Percentiles rank a stretch among this genome's conserved stretches.
phyloP scores from a whole-genome alignment of 2,329 filamentous ascomycete species.

The Drechslerella dactyloides region DNA sequence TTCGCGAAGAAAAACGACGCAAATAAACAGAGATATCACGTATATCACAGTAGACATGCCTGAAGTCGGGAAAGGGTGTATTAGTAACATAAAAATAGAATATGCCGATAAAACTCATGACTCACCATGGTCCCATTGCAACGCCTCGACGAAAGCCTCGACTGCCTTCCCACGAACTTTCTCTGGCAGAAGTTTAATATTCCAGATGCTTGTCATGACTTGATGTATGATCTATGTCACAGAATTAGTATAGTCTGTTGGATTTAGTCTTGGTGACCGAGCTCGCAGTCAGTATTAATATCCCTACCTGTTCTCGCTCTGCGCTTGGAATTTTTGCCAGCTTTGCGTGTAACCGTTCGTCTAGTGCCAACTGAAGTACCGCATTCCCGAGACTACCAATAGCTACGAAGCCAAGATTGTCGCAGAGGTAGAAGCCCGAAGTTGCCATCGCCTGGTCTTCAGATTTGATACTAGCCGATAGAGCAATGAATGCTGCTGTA shows the following conservation, averaged over 20 bases:
- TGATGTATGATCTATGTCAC: slow-evolving; percentile 32
- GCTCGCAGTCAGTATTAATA: background rate
- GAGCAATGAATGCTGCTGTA: slow-evolving; percentile 37
- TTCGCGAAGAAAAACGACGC: slow-evolving; percentile 31
- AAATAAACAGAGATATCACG: slow-evolving; percentile 23
- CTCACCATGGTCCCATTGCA: slow-evolving; percentile 47
- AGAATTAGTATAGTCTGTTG: slow-evolving; percentile 3
- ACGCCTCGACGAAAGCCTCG: slow-evolving; percentile 37
- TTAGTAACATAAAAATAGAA: background rate
- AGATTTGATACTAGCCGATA: slow-evolving; percentile 29
- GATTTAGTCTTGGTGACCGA: background rate
- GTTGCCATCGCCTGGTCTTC: slow-evolving; percentile 45
- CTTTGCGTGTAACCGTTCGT: slow-evolving; percentile 18
- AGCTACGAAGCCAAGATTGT: slow-evolving; percentile 39
- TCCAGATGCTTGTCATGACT: slow-evolving; percentile 33
- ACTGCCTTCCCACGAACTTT: slow-evolving; percentile 26
- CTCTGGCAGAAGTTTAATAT: slow-evolving; percentile 15
- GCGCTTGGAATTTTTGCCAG: slow-evolving; percentile 15
- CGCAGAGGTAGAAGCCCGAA: slow-evolving; percentile 43
- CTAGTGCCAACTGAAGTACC: slow-evolving; percentile 32
- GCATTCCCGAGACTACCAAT: slow-evolving; percentile 40
- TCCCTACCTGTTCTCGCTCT: slow-evolving; percentile 15
- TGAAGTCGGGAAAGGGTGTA: background rate
- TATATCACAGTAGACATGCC: slow-evolving; percentile 28
- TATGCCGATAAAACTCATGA: slow-evolving; percentile 8